These are phyloP conservation scores for Pezicula neosporulosa DNA, from an alignment of 2,329 filamentous ascomycete species.

Conservation along the genomic window DNA sequence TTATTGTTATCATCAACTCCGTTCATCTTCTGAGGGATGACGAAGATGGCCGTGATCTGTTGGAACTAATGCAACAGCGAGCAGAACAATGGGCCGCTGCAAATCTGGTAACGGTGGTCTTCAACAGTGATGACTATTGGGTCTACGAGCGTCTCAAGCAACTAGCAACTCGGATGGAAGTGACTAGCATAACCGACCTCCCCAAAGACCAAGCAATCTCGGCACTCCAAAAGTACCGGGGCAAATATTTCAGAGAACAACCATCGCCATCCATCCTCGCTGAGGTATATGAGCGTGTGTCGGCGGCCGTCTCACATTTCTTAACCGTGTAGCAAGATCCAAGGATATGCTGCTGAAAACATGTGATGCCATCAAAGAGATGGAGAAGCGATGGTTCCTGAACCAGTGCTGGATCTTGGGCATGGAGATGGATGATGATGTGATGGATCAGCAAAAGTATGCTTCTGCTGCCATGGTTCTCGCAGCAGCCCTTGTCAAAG, in stretches of 20 bases:
- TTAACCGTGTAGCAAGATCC: conserved; percentile 88
- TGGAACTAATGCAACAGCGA: conserved; percentile 92
- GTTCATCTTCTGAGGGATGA: conserved; percentile 89
- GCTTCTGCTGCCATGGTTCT: conserved; percentile 92
- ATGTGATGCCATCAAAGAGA: conserved; percentile 68
- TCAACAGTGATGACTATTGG: conserved; percentile 98
- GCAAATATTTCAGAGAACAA: conserved; percentile 68
- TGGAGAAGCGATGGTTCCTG: conserved; percentile 75
- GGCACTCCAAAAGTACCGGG: conserved; percentile 77
- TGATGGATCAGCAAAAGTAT: conserved; percentile 98
- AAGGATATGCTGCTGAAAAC: conserved; percentile 73
- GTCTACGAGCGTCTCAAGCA: conserved; percentile 93
- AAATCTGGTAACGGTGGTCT: conserved; percentile 85
- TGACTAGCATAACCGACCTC: conserved; percentile 81
- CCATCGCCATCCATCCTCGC: conserved; percentile 56
- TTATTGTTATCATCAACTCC: conserved; percentile 93
- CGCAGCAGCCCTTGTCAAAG: conserved; percentile 85
- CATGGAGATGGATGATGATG: conserved; percentile 85
- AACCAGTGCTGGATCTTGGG: conserved; percentile 79
- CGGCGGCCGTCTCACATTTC: conserved; percentile 82
- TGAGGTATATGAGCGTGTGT: conserved; percentile 78
- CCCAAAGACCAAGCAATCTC: conserved; percentile 72
- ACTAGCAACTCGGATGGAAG: conserved; percentile 90
- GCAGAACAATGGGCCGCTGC: conserved; percentile 96
- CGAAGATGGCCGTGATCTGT: conserved; percentile 85